A percentile compares a stretch with the other conserved stretches of the same genome.
Evolutionary conservation across 2,329 filamentous ascomycete genomes (phyloP).

Genomic region (Mariannaea sp.): DNA sequence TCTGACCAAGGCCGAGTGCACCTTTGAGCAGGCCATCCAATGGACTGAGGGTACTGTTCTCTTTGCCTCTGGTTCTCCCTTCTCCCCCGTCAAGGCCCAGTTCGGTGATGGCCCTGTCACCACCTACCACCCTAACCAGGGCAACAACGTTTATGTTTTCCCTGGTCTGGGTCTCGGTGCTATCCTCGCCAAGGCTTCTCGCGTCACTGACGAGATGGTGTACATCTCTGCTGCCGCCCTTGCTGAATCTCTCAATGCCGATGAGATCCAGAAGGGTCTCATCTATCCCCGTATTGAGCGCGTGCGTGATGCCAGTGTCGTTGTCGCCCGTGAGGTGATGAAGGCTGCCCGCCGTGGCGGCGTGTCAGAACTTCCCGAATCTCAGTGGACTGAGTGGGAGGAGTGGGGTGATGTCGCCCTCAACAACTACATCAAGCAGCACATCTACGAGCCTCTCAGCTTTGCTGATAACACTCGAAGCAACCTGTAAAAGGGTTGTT

Average conservation of each 20-base stretch:
- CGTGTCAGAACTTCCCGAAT: constrained; percentile 71
- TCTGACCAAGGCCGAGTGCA: constrained; percentile 95
- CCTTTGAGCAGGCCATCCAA: constrained; percentile 88
- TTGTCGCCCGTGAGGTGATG: constrained; percentile 91
- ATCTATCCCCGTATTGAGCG: constrained; percentile 91
- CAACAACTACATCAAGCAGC: constrained; percentile 63
- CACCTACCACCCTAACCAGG: constrained; percentile 79
- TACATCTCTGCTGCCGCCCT: constrained; percentile 89
- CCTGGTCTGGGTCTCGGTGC: constrained; percentile 92
- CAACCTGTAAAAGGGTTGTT: constrained; percentile 37
- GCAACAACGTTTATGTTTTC: constrained; percentile 93
- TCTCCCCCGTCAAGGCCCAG: constrained; percentile 73
- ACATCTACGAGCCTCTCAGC: constrained; percentile 62
- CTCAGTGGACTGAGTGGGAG: constrained; percentile 73
- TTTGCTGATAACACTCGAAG: constrained; percentile 43
- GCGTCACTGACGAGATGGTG: constrained; percentile 93
- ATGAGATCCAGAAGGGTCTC: constrained; percentile 81
- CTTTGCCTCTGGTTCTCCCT: constrained; percentile 95
- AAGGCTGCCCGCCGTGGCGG: constrained; percentile 84
- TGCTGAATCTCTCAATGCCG: constrained; percentile 74
- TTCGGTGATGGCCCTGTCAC: constrained; percentile 57
- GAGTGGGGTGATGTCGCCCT: constrained; percentile 70
- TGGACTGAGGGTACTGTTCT: constrained; percentile 90
- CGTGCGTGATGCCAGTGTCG: constrained; percentile 85
- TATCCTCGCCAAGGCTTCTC: constrained; percentile 85